Evolutionary conservation across 1,284 basidiomycete species (phyloP).

Genomic region (Tylopilus orsonianus): DNA sequence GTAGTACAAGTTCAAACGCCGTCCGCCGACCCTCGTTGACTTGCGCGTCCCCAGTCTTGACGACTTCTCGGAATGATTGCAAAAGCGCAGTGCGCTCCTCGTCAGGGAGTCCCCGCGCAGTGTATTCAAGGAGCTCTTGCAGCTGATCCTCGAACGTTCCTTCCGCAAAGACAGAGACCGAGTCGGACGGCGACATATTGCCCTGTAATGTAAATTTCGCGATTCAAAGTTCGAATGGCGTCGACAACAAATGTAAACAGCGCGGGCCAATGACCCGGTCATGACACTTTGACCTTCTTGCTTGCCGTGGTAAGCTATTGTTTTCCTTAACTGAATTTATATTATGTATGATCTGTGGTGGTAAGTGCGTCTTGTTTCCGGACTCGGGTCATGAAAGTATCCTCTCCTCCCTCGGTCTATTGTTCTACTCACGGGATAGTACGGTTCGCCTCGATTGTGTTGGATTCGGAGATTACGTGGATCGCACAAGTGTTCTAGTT

Average conservation of each 20-base stretch:
- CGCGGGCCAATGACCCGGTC: not conserved
- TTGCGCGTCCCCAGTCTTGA: constrained; percentile 45
- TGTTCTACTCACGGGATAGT: not conserved
- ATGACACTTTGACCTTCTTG: not conserved
- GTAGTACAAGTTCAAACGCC: constrained; percentile 57
- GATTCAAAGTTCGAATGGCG: constrained; percentile 7
- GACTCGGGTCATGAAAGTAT: no score
- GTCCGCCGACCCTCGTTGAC: constrained; percentile 51
- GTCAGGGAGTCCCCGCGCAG: constrained; percentile 66
- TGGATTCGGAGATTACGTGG: no score
- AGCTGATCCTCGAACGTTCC: constrained; percentile 86
- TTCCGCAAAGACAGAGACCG: constrained; percentile 83
- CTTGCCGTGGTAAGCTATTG: no score
- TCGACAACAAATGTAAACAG: constrained; percentile 21
- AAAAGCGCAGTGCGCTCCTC: constrained; percentile 64
- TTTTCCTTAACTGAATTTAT: no score
- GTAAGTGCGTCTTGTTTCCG: no score
- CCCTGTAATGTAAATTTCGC: constrained; percentile 11
- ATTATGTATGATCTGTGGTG: no score
- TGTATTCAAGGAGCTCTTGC: constrained; percentile 77
- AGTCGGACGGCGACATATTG: constrained; percentile 47
- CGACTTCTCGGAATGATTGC: constrained; percentile 64
- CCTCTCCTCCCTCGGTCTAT: no score
- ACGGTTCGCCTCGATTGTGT: no score
- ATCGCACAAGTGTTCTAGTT: not conserved